These are phyloP conservation scores for Pythium chondricola DNA, from an alignment of 352 stramenopile genomes.

Conservation along the genomic window DNA sequence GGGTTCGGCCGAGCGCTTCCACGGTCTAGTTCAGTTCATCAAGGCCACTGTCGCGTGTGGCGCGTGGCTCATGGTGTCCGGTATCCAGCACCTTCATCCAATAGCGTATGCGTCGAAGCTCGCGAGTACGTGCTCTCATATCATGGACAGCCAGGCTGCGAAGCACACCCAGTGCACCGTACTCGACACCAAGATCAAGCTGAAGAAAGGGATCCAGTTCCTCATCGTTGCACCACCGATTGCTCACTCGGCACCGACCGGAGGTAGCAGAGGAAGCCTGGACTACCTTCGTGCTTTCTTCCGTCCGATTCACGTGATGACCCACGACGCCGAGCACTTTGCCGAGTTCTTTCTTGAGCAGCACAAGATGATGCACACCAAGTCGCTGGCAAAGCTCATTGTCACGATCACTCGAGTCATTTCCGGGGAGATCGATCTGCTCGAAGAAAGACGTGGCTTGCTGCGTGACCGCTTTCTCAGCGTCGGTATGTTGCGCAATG, in stretches of 20 bases:
- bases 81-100: slow-evolving; percentile 26
- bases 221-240: slow-evolving; percentile 1
- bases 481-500: background rate
- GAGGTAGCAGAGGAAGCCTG: background rate
- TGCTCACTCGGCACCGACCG: background rate
- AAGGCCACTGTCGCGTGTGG: slow-evolving; percentile 45
- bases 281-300: slow-evolving; percentile 35
- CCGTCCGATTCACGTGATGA: slow-evolving; percentile 24
- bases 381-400: slow-evolving; percentile 30
- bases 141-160: slow-evolving; percentile 30
- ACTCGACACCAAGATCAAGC: slow-evolving; percentile 29
- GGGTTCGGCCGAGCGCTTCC: slow-evolving; percentile 11
- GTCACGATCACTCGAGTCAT: slow-evolving; percentile 21
- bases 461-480: background rate
- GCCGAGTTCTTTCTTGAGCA: slow-evolving; percentile 35
- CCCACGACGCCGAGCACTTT: slow-evolving; percentile 32
- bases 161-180: slow-evolving; percentile 37
- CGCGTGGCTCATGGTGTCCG: slow-evolving; percentile 43
- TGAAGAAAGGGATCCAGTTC: slow-evolving; percentile 47
- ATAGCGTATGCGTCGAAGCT: slow-evolving; percentile 21
- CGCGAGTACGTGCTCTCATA: slow-evolving; percentile 35
- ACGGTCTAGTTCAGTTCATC: slow-evolving; percentile 32
- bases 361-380: slow-evolving; percentile 27
- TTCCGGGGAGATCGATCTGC: slow-evolving; percentile 4
- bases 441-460: slow-evolving; percentile 1